Conservation (phyloP, 257 asterid species). For the Solanum habrochaites region DNA sequence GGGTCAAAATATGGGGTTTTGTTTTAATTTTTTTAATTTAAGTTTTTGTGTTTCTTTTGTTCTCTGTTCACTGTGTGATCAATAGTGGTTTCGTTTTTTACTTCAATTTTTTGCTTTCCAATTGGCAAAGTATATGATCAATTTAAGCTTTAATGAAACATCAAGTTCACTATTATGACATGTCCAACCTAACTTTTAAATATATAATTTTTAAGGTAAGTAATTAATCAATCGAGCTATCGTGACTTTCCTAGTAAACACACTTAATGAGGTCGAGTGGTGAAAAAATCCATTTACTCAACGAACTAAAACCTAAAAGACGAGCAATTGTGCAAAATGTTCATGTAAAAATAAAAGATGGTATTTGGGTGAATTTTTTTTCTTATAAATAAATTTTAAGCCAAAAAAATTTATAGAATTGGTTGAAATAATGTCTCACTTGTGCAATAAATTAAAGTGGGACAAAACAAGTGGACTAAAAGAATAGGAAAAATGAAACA, state of each 20-base stretch:
- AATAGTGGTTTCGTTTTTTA: neutral
- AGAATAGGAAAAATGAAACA: neutral
- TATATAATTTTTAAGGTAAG: neutral
- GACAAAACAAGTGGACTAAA: neutral
- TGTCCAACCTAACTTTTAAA: neutral
- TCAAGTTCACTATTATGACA: neutral
- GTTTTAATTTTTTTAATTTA: neutral
- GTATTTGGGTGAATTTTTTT: neutral
- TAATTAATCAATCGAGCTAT: no score
- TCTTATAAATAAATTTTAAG: neutral
- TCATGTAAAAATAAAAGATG: neutral
- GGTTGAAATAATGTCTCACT: neutral
- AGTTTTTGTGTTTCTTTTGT: neutral
- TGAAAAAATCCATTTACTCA: neutral
- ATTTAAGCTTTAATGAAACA: neutral
- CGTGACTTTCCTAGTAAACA: neutral
- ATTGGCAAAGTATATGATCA: neutral
- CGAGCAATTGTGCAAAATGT: neutral
- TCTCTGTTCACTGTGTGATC: neutral
- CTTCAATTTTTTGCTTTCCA: neutral
- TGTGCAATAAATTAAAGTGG: neutral
- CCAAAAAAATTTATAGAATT: neutral
- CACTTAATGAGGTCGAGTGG: neutral
- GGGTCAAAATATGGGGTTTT: neutral
- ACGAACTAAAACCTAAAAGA: neutral